phyloP scores from a whole-genome alignment of 2,329 filamentous ascomycete species.

The Thelonectria rubi region DNA sequence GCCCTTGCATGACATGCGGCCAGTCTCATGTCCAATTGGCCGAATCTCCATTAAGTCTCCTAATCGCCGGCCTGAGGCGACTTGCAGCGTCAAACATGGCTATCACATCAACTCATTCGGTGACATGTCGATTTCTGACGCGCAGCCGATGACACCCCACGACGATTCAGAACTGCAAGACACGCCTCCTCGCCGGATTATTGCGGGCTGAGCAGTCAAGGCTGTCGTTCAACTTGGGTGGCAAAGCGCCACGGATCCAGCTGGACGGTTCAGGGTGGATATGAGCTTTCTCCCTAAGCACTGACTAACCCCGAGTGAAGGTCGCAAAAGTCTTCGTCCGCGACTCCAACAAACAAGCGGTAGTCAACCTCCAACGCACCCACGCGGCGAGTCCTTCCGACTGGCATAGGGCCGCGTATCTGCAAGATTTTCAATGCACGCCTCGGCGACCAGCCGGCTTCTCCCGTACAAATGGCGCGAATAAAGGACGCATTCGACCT shows the following conservation, averaged over 20 bases:
- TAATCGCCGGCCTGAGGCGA: conserved; percentile 3
- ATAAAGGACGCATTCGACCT: not conserved
- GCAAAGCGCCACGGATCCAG: conserved; percentile 28
- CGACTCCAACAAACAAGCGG: conserved; percentile 17
- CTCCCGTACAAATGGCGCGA: not conserved
- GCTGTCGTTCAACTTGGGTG: conserved; percentile 8
- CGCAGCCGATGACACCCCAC: conserved; percentile 9
- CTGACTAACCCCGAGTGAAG: conserved; percentile 18
- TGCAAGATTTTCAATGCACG: not conserved
- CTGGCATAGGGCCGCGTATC: not conserved
- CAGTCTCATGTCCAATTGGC: conserved; percentile 12
- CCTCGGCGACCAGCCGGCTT: not conserved
- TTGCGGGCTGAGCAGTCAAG: conserved; percentile 19
- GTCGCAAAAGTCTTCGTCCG: conserved; percentile 3
- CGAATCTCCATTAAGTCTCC: conserved; percentile 1
- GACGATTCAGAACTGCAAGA: conserved; percentile 2
- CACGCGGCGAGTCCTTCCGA: not conserved
- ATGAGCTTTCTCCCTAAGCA: conserved; percentile 20
- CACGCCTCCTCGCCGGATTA: conserved; percentile 8
- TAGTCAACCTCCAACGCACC: not conserved
- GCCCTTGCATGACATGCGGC: conserved; percentile 14
- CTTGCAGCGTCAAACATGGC: conserved; percentile 13
- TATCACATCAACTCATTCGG: not conserved
- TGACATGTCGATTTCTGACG: not conserved
- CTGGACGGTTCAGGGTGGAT: conserved; percentile 38